Evolutionary conservation across 306 rosid species (phyloP), one percentile per base, ranked within the genome.

Genomic region (Cucumis melo): DNA sequence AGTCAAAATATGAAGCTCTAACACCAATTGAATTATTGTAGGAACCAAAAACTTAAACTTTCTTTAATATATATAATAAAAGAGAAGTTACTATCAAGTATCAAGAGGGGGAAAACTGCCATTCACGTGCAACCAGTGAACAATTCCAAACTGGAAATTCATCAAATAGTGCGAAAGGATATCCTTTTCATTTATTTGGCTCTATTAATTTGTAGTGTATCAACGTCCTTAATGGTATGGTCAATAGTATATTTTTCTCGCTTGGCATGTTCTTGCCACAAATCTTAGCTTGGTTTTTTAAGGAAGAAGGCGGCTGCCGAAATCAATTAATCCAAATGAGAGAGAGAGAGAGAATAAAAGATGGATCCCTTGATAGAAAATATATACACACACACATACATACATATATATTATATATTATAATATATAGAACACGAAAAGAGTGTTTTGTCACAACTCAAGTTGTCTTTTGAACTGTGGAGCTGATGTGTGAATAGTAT

Each of bases 401-500:
- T 27, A 27, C 2, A 27, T 27, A 27, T 27, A 27, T 27, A 27
- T 27, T 1, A 27, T 27, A 27, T 27, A 27, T 27, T 27, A 27
- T 27, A 32, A 32, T 27, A 27, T 27, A 27, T 16, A 48, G 42
- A 71, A 71, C 41, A 44, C 23, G 60, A 27, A 44, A 16, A 24
- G 58, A 42, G 76, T 1, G 76, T 71, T 72, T 72, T 72, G 60
- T 72, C 60, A 27, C 44, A 27, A 50, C 74, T 67, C 68, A 74
- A 44, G 62, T 79, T 68, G 58, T 81, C 36, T 15, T 73, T 59
- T 68, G 14, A 87, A 74, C 80, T 71, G 76, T 87, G 5, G 34
- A 62, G 82, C 83, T 83, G 94, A 76, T 81, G 98, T 80, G 78
- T 81, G 84, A 66, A 85, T 27, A 86, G 87, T 88, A 48, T 68